A percentile compares a stretch with the other conserved stretches of the same genome.
Evolutionary conservation across 176 grass and related monocot genomes (phyloP).

Genomic region (Rhynchospora pubera): DNA sequence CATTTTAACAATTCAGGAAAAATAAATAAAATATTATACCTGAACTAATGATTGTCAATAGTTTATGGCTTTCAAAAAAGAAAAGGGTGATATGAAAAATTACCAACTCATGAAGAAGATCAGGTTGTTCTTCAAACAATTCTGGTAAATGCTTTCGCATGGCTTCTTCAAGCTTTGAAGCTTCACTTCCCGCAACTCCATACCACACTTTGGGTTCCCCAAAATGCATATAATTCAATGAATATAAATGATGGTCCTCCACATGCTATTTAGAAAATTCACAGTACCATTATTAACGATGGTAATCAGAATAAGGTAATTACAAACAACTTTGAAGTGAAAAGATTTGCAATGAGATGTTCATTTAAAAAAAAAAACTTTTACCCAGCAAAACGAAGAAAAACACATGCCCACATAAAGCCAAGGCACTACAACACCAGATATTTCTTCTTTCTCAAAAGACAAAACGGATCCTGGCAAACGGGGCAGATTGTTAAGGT

Average conservation of each 20-base stretch:
- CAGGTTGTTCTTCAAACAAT: conserved; percentile 86
- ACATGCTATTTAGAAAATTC: conserved; percentile 56
- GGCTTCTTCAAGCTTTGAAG: conserved; percentile 76
- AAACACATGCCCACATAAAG: conserved; percentile 99
- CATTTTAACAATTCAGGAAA: neutral
- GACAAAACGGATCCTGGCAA: conserved; percentile 64
- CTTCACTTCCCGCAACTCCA: conserved; percentile 58
- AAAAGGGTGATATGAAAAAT: neutral
- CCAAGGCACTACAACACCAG: conserved; percentile 95
- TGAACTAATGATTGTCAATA: neutral
- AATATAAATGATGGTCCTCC: conserved; percentile 97
- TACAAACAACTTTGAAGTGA: neutral
- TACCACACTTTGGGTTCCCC: conserved; percentile 97
- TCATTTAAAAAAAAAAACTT: conserved; percentile 21
- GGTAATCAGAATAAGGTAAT: conserved; percentile 22
- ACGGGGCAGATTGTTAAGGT: conserved; percentile 80
- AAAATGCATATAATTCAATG: conserved; percentile 98
- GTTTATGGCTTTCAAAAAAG: neutral
- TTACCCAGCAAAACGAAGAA: conserved; percentile 99
- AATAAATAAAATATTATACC: neutral
- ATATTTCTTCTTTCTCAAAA: conserved; percentile 84
- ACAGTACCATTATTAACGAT: neutral
- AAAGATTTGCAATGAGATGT: conserved; percentile 18
- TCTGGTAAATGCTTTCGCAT: conserved; percentile 85
- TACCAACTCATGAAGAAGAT: conserved; percentile 97